Base-by-base conservation (phyloP, 1,284 basidiomycete genomes). In the Rhodotorula sp. region DNA sequence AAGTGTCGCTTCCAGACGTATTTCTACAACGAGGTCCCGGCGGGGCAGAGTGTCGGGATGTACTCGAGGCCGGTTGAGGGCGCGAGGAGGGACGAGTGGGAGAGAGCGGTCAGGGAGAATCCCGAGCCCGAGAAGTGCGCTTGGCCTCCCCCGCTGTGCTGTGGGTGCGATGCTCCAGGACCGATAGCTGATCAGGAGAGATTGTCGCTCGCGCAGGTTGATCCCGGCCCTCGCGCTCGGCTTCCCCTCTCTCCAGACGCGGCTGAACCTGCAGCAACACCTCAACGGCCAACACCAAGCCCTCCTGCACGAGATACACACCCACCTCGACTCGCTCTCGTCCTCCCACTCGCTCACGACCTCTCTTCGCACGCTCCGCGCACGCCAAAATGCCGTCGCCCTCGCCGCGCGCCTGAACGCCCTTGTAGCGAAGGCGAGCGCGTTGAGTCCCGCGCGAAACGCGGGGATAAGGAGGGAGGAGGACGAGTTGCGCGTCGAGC, bases 81-180 rank as follows among this genome's bases (percentile, higher is more conserved):
- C 7, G 71, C 64, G 39, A 66, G 70, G 19, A 60, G 66, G 30
- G 62, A 64, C 49, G 67, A 57, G 34, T 74, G 73, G 73, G 39
- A 54, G 44, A 66, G 64, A 34, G 73, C 73, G 7, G 54, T 66
- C 47, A 46, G 68, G 57, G 70, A 73, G 59, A 74, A 74, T 39
- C 73, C 73, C 8, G 73, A 74, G 60, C 73, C 73, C 0, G 73
- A 74, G 44, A 49, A 62, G 73, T 74, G 34, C n/a, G n/a, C n/a
- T n/a, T n/a, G n/a, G n/a, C n/a, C n/a, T n/a, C n/a, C n/a, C n/a
- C n/a, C n/a, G n/a, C n/a, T n/a, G n/a, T n/a, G n/a, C n/a, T n/a
- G n/a, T n/a, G n/a, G n/a, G n/a, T n/a, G n/a, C n/a, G n/a, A n/a
- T n/a, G n/a, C n/a, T n/a, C n/a, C n/a, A n/a, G n/a, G n/a, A n/a